Percentiles rank a stretch among this genome's conserved stretches.
These are phyloP conservation scores for Tricholoma flavovirens DNA, from an alignment of 768 basidiomycete genomes.

Conservation along the genomic window DNA sequence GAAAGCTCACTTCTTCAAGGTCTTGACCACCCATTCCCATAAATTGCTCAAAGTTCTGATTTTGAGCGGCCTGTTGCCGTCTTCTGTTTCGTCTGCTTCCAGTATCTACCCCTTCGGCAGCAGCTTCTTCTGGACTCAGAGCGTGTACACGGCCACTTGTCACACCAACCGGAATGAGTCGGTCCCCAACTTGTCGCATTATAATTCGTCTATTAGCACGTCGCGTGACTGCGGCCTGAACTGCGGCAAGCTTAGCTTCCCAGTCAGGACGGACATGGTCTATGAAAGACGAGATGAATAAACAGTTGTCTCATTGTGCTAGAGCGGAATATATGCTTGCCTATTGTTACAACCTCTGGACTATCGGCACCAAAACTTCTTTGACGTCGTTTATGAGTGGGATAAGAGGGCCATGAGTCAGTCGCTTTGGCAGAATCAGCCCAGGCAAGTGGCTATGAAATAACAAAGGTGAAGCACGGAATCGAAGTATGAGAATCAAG, in stretches of 20 bases:
- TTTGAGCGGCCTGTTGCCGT: conserved; percentile 42
- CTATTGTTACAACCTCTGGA: conserved; percentile 88
- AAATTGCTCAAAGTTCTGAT: conserved; percentile 59
- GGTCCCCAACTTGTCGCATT: conserved; percentile 97
- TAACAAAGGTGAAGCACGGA: not conserved
- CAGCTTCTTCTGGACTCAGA: conserved; percentile 55
- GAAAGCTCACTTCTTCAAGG: conserved; percentile 73
- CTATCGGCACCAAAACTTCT: conserved; percentile 86
- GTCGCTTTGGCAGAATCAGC: conserved; percentile 48
- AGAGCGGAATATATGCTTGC: conserved; percentile 34
- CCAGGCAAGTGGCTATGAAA: conserved; percentile 29
- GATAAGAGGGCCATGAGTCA: conserved; percentile 36
- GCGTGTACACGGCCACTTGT: conserved; percentile 82
- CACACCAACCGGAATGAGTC: conserved; percentile 94
- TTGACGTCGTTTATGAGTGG: conserved; percentile 66
- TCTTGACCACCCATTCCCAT: conserved; percentile 82
- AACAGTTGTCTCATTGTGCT: not conserved
- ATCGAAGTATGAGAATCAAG: conserved; percentile 4
- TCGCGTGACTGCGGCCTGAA: conserved; percentile 92
- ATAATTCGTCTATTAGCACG: conserved; percentile 94
- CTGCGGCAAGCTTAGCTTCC: conserved; percentile 92
- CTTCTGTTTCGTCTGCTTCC: conserved; percentile 55
- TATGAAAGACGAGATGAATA: conserved; percentile 25
- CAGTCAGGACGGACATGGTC: conserved; percentile 98
- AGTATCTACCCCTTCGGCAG: conserved; percentile 24